Conservation (phyloP, 305 asterid species). For the Fraxinus baroniana region DNA sequence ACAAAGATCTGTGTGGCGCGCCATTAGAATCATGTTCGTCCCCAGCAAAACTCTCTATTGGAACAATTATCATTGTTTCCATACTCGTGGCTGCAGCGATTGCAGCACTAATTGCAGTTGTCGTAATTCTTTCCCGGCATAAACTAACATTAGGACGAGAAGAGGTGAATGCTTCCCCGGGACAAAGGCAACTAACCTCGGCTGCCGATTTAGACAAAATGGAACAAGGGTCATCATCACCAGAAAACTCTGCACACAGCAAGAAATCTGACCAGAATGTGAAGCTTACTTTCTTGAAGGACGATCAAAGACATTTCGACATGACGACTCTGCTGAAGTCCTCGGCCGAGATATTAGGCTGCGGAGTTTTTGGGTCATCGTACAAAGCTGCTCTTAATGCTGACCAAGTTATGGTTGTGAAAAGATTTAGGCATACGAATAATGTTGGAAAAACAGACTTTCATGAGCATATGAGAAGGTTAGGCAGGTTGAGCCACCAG, state of each 20-base stretch:
- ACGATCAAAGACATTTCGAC: constrained; percentile 56
- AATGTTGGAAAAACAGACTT: constrained; percentile 65
- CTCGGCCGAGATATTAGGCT: constrained; percentile 84
- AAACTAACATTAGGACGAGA: constrained; percentile 25
- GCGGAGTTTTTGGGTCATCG: constrained; percentile 74
- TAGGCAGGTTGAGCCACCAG: constrained; percentile 62
- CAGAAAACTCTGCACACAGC: constrained; percentile 19
- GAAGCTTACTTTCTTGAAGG: constrained; percentile 67
- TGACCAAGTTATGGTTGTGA: constrained; percentile 66
- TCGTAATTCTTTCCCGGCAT: constrained; percentile 43
- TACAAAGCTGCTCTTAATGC: constrained; percentile 64
- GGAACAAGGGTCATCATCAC: constrained; percentile 54
- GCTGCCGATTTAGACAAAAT: constrained; percentile 37
- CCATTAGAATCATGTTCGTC: constrained; percentile 49
- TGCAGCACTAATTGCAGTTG: constrained; percentile 37
- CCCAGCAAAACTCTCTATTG: constrained; percentile 24
- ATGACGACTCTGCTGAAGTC: constrained; percentile 74
- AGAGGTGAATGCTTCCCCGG: neutral
- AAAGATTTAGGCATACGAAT: constrained; percentile 82
- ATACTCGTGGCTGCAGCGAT: constrained; percentile 41
- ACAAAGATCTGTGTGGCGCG: constrained; percentile 66
- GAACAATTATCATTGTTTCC: constrained; percentile 28
- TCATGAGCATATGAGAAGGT: constrained; percentile 80
- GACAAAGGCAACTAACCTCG: constrained; percentile 11
- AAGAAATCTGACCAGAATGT: constrained; percentile 40